Base-by-base conservation (phyloP, 768 basidiomycete genomes). In the Lepiota subincarnata region DNA sequence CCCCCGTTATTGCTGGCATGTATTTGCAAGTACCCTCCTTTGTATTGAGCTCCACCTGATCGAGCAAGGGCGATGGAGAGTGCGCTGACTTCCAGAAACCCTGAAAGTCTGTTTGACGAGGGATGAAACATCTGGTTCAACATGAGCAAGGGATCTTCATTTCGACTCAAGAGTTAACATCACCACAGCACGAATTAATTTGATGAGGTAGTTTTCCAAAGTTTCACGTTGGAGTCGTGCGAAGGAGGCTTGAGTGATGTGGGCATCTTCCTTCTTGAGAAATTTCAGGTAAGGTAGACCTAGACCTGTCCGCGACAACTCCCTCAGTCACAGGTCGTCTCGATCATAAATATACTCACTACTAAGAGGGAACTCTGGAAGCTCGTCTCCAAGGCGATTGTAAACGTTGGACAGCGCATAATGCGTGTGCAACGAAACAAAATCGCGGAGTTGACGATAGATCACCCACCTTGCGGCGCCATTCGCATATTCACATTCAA, bases 401-500 rank as follows among this genome's bases (percentile, higher is more conserved):
- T 90, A 86, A 4, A 84, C 83, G 59, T 93, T 95, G 7, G 92
- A 87, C 16, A 97, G 73, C 1, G 86, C 75, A 66, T 96, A 97
- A 66, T 98, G 94, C 0, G 87, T 79, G 66, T 98, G 95, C 19
- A 99, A 70, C 20, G 87, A 87, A 42, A 96, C 50, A 63, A 99
- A 97, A 66, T 98, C 96, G 57, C 91, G 84, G 50, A 97, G 77
- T 69, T 95, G 87, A 48, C 96, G 86, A 68, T 93, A 93, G n/a
- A 92, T 79, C 24, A 97, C 95, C 96, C 97, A 99, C 67, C 93
- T 76, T 64, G 80, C 84, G 11, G 87, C 86, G 18, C 92, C 92
- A 59, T 96, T 94, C 0, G 92, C 96, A 66, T 99, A 98, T 68
- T 97, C 91, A 66, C 94, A 98, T 68, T 95, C 92, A 59, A 95